Base-by-base conservation (phyloP, 176 grass and related monocot genomes). In the Puya raimondii region DNA sequence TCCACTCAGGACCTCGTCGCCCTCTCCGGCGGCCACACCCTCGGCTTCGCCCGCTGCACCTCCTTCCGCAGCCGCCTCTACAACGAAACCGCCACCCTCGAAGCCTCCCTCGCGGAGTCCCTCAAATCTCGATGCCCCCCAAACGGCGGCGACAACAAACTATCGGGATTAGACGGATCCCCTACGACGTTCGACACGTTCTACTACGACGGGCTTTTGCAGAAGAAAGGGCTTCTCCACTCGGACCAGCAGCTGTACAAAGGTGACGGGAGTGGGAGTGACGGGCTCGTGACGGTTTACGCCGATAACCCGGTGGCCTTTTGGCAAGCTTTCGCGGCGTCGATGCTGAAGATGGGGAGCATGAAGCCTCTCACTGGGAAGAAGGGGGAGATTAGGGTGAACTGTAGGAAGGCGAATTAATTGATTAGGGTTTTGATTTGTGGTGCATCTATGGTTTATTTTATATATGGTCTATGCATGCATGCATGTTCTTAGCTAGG, bases 311-410 rank as follows among this genome's bases (percentile, higher is more conserved):
- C 63, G 11, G 64, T 50, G 58, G 70, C 64, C 1, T 84, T 84
- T 49, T 84, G 64, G 53, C 29, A 27, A 11, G 81, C 78, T 22
- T 84, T 84, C 22, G 81, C 51, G 10, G 61, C 64, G 4, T 72
- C 81, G 1, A 84, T 84, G 81, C 50, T 79, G 74, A 96, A 79
- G 48, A 84, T 84, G 81, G 81, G 76, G 5, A 70, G 22, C 21
- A 22, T 61, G 56, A 61, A 22, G 56, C 17, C 56, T 61, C 56
- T 61, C 14, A 61, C 56, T n/a, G 56, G 56, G 56, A 61, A n/a
- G 16, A 15, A 61, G 14, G 56, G 56, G 16, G 56, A 61, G 56
- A 61, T 61, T 20, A 16, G 56, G 17, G n/a, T 61, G 56, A 61
- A 61, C 56, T 61, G 56, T 10, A 61, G 56, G 56, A 61, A 9